These are phyloP conservation scores for Ulvella scutata DNA, from an alignment of 139 green algal species.

Conservation along the genomic window DNA sequence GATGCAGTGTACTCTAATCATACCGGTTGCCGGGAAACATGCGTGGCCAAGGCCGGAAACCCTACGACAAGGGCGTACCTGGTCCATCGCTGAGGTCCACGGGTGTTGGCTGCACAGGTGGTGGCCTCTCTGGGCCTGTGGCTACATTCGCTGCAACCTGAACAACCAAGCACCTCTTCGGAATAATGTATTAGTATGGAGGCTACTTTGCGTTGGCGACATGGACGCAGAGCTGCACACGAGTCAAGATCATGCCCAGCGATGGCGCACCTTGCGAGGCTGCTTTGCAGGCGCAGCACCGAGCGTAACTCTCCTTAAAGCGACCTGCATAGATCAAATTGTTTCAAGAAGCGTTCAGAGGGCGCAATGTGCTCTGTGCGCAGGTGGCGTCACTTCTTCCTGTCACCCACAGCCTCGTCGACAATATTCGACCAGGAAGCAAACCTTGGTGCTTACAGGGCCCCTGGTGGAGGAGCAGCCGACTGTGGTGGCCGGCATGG, in stretches of 20 bases:
- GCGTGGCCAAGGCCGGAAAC: conserved; percentile 24
- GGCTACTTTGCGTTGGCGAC: background rate
- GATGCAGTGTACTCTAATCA: background rate
- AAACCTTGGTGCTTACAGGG: no score
- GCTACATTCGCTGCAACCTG: conserved; percentile 35
- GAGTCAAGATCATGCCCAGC: background rate
- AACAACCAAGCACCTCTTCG: background rate
- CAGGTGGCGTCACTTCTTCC: no score
- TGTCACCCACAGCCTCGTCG: no score
- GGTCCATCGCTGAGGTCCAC: background rate
- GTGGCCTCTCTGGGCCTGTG: conserved; percentile 17
- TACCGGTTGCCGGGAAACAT: background rate
- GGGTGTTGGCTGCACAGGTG: no score
- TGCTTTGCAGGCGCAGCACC: background rate
- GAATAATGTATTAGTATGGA: background rate
- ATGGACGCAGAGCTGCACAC: background rate
- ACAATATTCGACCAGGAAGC: no score
- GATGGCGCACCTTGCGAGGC: background rate
- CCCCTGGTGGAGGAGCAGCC: no score
- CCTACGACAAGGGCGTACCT: conserved; percentile 26
- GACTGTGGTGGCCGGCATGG: no score
- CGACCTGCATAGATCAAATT: no score
- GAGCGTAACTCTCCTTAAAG: no score
- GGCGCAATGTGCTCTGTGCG: no score
- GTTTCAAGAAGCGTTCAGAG: no score